These are phyloP conservation scores for Clarireedia homoeocarpa DNA, from an alignment of 2,329 filamentous ascomycete genomes.

Conservation along the genomic window DNA sequence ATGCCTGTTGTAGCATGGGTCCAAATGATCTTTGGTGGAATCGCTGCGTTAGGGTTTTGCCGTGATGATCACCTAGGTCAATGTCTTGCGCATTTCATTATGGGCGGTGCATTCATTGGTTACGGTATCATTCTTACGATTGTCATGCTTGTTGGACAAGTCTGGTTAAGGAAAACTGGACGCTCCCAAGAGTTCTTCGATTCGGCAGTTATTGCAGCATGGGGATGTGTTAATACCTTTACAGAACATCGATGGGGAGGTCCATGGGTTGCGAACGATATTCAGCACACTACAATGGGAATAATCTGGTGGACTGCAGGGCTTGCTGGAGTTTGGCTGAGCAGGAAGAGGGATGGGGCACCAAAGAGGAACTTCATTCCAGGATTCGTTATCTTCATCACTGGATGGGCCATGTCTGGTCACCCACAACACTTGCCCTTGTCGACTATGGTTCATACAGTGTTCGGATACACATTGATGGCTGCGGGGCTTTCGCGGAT, in stretches of 20 bases:
- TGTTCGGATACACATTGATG: conserved; percentile 96
- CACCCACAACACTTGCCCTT: conserved; percentile 80
- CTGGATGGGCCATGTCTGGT: conserved; percentile 90
- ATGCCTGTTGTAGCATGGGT: conserved; percentile 84
- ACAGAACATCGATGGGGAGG: conserved; percentile 93
- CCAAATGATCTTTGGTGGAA: conserved; percentile 94
- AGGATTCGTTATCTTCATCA: conserved; percentile 82
- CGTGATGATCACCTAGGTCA: conserved; percentile 86
- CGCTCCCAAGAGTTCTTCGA: conserved; percentile 97
- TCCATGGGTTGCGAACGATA: conserved; percentile 84
- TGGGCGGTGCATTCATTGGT: conserved; percentile 92
- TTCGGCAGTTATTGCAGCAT: conserved; percentile 79
- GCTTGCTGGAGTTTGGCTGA: conserved; percentile 86
- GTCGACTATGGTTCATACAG: conserved; percentile 77
- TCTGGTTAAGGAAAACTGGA: conserved; percentile 74
- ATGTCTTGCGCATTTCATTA: conserved; percentile 95
- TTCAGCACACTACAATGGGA: conserved; percentile 99
- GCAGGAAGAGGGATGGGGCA: conserved; percentile 69
- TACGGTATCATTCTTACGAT: conserved; percentile 87
- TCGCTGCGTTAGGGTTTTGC: conserved; percentile 87
- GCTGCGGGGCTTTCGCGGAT: conserved; percentile 75
- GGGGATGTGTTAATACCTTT: conserved; percentile 97
- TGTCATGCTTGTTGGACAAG: conserved; percentile 78
- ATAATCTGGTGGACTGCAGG: conserved; percentile 97
- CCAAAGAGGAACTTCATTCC: conserved; percentile 92